Evolutionary conservation across 2,329 filamentous ascomycete genomes (phyloP).

Genomic region (Chrysoporthe deuterocubensis): DNA sequence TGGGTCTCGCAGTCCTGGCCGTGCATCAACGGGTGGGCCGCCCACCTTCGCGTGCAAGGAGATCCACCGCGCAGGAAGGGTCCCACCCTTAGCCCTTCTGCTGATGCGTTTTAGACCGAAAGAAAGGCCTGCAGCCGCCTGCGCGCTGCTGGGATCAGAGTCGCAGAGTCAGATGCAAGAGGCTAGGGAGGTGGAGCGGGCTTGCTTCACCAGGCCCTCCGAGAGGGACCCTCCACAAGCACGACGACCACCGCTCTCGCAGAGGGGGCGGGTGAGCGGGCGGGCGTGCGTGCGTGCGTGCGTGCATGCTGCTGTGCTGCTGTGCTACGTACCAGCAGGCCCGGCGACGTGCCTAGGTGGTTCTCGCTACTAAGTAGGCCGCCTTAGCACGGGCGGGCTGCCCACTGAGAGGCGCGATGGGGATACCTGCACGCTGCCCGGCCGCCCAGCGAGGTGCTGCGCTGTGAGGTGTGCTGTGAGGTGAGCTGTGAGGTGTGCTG

Average conservation of each 20-base stretch:
- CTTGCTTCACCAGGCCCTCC: slow-evolving; percentile 21
- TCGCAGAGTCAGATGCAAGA: slow-evolving; percentile 25
- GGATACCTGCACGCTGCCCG: too few relatives aligned
- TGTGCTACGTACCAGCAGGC: neutral
- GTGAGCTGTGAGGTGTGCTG: too few relatives aligned
- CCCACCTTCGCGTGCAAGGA: slow-evolving; percentile 27
- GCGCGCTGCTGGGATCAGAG: slow-evolving; percentile 23
- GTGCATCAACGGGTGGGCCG: slow-evolving; percentile 22
- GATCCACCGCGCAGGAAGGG: slow-evolving; percentile 24
- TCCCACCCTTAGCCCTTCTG: slow-evolving; percentile 24
- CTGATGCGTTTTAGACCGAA: slow-evolving; percentile 27
- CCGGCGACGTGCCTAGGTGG: too few relatives aligned
- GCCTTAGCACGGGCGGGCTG: too few relatives aligned
- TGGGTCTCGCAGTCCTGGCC: slow-evolving; percentile 3
- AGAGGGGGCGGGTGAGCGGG: neutral
- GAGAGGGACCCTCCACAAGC: slow-evolving; percentile 23
- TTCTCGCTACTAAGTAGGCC: too few relatives aligned
- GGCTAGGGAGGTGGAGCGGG: slow-evolving; percentile 24
- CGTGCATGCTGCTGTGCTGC: too few relatives aligned
- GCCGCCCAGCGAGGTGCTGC: too few relatives aligned
- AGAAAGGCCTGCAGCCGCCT: slow-evolving; percentile 26
- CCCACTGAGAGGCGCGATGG: too few relatives aligned
- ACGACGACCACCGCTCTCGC: slow-evolving; percentile 23
- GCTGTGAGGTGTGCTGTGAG: too few relatives aligned
- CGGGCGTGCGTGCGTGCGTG: too few relatives aligned